Conservation (phyloP, 768 basidiomycete species). For the Lactarius hengduanensis region DNA sequence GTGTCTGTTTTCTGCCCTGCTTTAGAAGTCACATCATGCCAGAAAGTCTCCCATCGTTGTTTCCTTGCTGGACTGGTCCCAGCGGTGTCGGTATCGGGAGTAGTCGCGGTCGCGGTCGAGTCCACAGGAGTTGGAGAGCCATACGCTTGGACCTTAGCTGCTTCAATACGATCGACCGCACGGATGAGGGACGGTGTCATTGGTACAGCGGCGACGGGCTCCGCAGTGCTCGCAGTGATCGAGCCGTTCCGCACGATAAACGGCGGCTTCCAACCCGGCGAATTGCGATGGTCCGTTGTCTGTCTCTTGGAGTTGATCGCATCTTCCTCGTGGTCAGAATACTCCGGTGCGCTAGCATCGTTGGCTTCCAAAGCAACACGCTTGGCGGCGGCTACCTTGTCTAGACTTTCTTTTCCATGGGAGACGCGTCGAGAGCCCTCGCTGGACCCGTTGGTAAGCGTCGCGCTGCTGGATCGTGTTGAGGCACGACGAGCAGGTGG, state of each 20-base stretch:
- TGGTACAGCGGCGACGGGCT: conserved; percentile 45
- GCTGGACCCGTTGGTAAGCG: conserved; percentile 30
- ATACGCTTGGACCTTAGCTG: conserved; percentile 43
- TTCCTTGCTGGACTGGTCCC: conserved; percentile 2
- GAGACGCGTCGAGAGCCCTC: conserved; percentile 24
- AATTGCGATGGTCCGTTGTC: conserved; percentile 25
- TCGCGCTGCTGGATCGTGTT: conserved; percentile 30
- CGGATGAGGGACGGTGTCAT: conserved; percentile 64
- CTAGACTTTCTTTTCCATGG: conserved; percentile 26
- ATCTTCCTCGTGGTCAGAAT: conserved; percentile 37
- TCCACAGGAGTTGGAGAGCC: not conserved
- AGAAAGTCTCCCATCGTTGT: conserved; percentile 26
- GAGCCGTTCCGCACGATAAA: conserved; percentile 46
- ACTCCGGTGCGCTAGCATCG: conserved; percentile 29
- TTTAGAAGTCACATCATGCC: conserved; percentile 26
- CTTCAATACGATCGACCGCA: conserved; percentile 58
- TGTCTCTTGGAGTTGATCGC: conserved; percentile 30
- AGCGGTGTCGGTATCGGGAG: not conserved
- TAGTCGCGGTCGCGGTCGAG: not conserved
- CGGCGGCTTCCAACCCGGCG: conserved; percentile 47
- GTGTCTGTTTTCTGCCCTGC: conserved; percentile 8
- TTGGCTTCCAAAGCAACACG: conserved; percentile 13
- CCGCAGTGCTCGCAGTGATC: conserved; percentile 3
- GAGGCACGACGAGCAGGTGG: conserved; percentile 25
- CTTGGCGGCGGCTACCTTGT: conserved; percentile 25